Evolutionary conservation across 2,329 filamentous ascomycete genomes (phyloP), one percentile per base, ranked within the genome.

Genomic region (Aureobasidium sp.): DNA sequence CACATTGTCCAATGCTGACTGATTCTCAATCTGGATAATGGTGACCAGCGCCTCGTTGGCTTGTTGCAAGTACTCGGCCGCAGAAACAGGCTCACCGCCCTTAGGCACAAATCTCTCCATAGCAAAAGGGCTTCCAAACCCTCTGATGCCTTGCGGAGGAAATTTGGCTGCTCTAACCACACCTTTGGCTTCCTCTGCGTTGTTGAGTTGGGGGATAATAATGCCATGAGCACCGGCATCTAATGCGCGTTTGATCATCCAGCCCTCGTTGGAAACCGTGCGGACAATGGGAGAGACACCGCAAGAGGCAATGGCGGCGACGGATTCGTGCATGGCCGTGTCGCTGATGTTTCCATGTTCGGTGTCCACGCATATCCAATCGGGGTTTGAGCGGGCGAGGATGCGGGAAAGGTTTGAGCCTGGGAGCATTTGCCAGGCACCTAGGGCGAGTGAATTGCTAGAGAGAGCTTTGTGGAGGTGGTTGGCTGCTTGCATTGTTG

Each of bases 211-310:
- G 4, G 81, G 82, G 5, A 82, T 81, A 31, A 84, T 73, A 39
- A 85, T 77, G 35, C 82, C 83, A 68, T 85, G 82, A 8, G 83
- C 82, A 40, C 83, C 83, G 48, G 81, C 73, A 66, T 85, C 83
- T 40, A 86, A 76, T 12, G 83, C 83, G 56, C 82, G 74, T 69
- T 85, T 85, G 62, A 85, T 81, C 81, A 84, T 83, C 82, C 81
- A 85, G 52, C 79, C 76, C 71, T 85, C 81, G 61, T 82, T 82
- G 29, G 80, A 81, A 15, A 81, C 76, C 45, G 85, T 79, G 57
- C 75, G 72, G 22, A 79, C 76, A 14, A 79, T 65, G 5, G 77
- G 77, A 40, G 72, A 75, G 27, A 78, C 74, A 14, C 75, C 75
- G 58, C 74, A 75, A 27, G 73, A 72, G 39, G 75, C 75, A 47